These are phyloP conservation scores for Noccaea caerulescens DNA, from an alignment of 345 rosid genomes.

Conservation along the genomic window DNA sequence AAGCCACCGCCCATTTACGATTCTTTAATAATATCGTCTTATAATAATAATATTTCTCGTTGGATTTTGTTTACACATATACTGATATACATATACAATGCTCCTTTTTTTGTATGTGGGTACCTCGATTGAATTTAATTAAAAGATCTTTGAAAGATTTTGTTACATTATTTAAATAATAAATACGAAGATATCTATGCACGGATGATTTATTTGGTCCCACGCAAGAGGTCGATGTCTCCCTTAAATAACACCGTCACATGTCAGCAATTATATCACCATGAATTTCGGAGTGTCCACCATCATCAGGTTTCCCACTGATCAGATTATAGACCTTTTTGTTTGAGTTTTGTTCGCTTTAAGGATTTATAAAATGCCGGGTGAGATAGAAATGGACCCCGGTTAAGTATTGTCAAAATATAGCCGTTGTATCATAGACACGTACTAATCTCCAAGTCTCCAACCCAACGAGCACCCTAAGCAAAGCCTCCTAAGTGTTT, in stretches of 20 bases:
- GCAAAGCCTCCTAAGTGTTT: not conserved
- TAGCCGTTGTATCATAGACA: conserved; percentile 39
- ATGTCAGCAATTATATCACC: conserved; percentile 35
- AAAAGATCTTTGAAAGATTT: conserved; percentile 42
- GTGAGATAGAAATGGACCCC: no score
- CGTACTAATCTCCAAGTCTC: not conserved
- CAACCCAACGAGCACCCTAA: conserved; percentile 20
- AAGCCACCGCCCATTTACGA: conserved; percentile 44
- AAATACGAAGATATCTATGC: conserved; percentile 1
- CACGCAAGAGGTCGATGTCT: conserved; percentile 28
- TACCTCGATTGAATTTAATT: conserved; percentile 32
- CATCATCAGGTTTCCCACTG: not conserved
- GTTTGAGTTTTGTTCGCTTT: conserved; percentile 12
- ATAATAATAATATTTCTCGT: not conserved
- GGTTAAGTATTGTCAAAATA: conserved; percentile 35
- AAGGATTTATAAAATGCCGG: no score
- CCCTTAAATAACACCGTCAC: conserved; percentile 43
- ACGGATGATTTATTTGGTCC: conserved; percentile 37
- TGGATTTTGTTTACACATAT: conserved; percentile 14
- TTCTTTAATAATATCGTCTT: conserved; percentile 25
- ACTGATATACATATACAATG: not conserved
- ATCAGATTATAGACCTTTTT: conserved; percentile 11
- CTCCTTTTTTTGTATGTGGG: conserved; percentile 9
- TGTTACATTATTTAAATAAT: conserved; percentile 17
- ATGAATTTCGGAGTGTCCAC: conserved; percentile 28